Evolutionary conservation across 768 basidiomycete species (phyloP).

Genomic region (Amanita phalloides): DNA sequence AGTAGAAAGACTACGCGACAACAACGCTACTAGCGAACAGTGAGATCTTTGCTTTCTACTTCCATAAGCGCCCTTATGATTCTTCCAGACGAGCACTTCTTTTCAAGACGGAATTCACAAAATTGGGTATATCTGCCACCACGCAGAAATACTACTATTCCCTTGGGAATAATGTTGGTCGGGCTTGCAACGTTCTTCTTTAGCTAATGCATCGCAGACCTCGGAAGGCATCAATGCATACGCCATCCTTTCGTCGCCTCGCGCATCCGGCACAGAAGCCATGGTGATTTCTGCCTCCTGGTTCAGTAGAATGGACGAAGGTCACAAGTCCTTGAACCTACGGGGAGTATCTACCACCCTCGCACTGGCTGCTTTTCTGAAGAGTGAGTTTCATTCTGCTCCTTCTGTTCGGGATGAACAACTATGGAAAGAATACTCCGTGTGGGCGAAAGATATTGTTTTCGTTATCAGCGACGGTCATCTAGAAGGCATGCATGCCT

Average conservation of each 20-base stretch:
- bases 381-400: conserved; percentile 38
- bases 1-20: conserved; percentile 50
- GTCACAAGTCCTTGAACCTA: conserved; percentile 55
- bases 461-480: conserved; percentile 86
- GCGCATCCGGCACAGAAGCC: conserved; percentile 88
- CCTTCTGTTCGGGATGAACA: conserved; percentile 1
- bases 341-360: conserved; percentile 83
- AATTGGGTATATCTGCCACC: conserved; percentile 61
- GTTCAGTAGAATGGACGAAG: conserved; percentile 57
- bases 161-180: conserved; percentile 39
- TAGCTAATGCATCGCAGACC: conserved; percentile 23
- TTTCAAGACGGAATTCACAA: conserved; percentile 54
- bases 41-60: conserved; percentile 27
- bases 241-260: conserved; percentile 70
- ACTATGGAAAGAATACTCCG: conserved; percentile 51
- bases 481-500: conserved; percentile 88
- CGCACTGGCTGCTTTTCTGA: conserved; percentile 73
- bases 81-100: conserved; percentile 50
- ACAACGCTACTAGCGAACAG: conserved; percentile 62
- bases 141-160: conserved; percentile 59
- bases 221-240: conserved; percentile 72
- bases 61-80: neutral
- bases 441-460: conserved; percentile 93
- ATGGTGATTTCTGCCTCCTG: conserved; percentile 90
- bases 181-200: neutral